Conservation (phyloP, 2,329 filamentous ascomycete species). For the Calonectria pteridis region DNA sequence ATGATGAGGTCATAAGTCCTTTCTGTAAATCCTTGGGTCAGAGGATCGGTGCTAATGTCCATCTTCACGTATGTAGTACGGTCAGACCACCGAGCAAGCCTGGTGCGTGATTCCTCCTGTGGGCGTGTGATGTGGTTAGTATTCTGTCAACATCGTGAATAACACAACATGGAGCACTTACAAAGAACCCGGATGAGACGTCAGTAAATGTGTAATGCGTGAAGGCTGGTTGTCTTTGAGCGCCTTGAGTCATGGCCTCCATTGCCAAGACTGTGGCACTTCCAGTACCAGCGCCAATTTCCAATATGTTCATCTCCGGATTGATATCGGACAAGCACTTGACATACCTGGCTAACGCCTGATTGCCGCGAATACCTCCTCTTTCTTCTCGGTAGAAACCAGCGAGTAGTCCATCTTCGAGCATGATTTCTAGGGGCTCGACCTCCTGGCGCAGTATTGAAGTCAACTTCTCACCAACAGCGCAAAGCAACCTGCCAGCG, state of each 20-base stretch:
- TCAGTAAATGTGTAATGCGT: not conserved
- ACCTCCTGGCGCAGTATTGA: conserved; percentile 48
- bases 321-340: not conserved
- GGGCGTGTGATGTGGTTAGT: conserved; percentile 51
- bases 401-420: conserved; percentile 48
- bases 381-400: conserved; percentile 22
- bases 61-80: conserved; percentile 42
- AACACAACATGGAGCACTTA: not conserved
- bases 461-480: conserved; percentile 41
- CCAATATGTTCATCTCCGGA: not conserved
- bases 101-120: conserved; percentile 39
- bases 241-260: not conserved
- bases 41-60: conserved; percentile 30
- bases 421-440: conserved; percentile 52
- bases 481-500: conserved; percentile 24
- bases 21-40: conserved; percentile 28
- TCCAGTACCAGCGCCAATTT: not conserved
- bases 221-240: not conserved
- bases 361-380: conserved; percentile 10
- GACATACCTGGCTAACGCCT: conserved; percentile 8
- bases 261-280: not conserved
- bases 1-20: conserved; percentile 35
- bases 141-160: not conserved
- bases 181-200: not conserved
- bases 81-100: conserved; percentile 20